phyloP scores from a whole-genome alignment of 208 protist species.

The Wallacemonas sp. region DNA sequence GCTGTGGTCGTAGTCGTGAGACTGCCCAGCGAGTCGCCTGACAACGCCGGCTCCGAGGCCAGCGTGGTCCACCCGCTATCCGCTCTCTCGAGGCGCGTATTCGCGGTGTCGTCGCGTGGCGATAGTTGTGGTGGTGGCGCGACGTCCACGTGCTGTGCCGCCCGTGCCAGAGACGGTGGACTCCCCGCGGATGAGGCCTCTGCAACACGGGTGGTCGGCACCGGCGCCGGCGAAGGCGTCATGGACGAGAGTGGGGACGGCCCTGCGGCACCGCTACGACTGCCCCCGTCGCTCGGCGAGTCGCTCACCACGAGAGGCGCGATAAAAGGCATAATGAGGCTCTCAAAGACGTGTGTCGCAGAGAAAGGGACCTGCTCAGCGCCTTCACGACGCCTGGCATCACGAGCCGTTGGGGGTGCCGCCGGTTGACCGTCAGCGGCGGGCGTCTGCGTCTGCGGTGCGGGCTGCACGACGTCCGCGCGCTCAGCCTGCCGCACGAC shows the following conservation, averaged over 20 bases:
- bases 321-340: neutral
- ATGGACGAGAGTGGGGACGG: neutral
- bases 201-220: too few relatives aligned
- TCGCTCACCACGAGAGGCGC: conserved; percentile 1
- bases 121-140: too few relatives aligned
- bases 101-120: too few relatives aligned
- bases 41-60: too few relatives aligned
- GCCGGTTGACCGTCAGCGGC: neutral
- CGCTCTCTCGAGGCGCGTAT: too few relatives aligned
- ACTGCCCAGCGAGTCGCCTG: too few relatives aligned
- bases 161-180: too few relatives aligned
- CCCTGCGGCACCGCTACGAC: neutral
- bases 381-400: too few relatives aligned
- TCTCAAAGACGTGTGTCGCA: conserved; percentile 1
- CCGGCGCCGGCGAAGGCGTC: neutral
- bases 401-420: neutral
- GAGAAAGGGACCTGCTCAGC: neutral
- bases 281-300: neutral
- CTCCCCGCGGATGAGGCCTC: too few relatives aligned
- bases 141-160: too few relatives aligned
- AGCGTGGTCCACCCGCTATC: too few relatives aligned
- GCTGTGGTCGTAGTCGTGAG: neutral
- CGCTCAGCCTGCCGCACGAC: neutral
- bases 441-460: neutral
- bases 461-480: neutral